phyloP scores from a whole-genome alignment of 306 rosid species.

The Pyrus communis region DNA sequence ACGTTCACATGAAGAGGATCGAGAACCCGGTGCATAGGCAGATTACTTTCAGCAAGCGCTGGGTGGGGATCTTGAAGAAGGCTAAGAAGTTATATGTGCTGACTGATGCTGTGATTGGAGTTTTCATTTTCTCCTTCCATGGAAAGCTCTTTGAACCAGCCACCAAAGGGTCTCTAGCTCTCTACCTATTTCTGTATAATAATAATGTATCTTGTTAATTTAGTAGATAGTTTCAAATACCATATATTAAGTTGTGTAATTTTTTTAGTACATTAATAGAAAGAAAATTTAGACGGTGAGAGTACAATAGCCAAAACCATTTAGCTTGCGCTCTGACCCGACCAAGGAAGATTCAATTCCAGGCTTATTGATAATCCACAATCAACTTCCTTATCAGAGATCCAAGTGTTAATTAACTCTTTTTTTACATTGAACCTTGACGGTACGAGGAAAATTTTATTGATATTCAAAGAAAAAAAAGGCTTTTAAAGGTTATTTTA shows the following conservation, averaged over 20 bases:
- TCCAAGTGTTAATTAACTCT: too few species aligned
- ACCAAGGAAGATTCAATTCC: too few species aligned
- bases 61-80: slow-evolving; percentile 88
- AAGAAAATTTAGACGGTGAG: neutral
- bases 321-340: too few species aligned
- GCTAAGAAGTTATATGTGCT: slow-evolving; percentile 91
- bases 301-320: too few species aligned
- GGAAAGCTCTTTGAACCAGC: slow-evolving; percentile 86
- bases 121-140: slow-evolving; percentile 80
- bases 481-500: too few species aligned
- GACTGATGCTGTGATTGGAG: slow-evolving; percentile 83
- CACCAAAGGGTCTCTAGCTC: slow-evolving; percentile 54
- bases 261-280: too few species aligned
- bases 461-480: too few species aligned
- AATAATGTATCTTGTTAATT: neutral
- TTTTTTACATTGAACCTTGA: too few species aligned
- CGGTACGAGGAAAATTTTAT: too few species aligned
- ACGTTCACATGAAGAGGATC: slow-evolving; percentile 64
- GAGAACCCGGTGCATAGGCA: slow-evolving; percentile 89
- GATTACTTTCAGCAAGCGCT: slow-evolving; percentile 86
- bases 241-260: neutral
- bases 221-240: neutral
- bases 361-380: too few species aligned
- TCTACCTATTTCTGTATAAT: neutral
- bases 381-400: too few species aligned